Evolutionary conservation across 2,329 filamentous ascomycete species (phyloP).

Genomic region (Colletotrichum navitas): DNA sequence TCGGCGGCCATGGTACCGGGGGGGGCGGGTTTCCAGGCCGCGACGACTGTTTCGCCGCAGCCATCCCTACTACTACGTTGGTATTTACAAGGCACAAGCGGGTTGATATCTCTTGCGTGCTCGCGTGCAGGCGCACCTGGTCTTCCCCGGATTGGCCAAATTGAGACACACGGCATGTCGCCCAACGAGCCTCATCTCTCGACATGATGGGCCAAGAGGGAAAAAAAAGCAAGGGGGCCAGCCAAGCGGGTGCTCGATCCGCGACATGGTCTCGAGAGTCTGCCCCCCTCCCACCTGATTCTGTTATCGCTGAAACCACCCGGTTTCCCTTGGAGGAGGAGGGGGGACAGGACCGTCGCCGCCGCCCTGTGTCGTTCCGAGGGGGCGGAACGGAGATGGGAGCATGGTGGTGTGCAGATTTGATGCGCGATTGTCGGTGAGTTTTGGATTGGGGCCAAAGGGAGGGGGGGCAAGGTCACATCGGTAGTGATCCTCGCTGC

Average conservation of each 20-base stretch:
- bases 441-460: constrained; percentile 31
- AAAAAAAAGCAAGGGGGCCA: constrained; percentile 10
- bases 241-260: neutral
- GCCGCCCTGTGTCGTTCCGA: constrained; percentile 6
- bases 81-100: constrained; percentile 29
- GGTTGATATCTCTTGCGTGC: constrained; percentile 25
- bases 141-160: constrained; percentile 37
- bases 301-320: no score
- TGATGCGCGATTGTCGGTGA: constrained; percentile 35
- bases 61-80: constrained; percentile 12
- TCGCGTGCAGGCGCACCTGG: constrained; percentile 24
- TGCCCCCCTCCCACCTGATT: no score
- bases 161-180: constrained; percentile 32
- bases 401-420: constrained; percentile 23
- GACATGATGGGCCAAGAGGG: neutral
- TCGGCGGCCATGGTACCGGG: neutral
- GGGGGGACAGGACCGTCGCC: neutral
- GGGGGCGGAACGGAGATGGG: constrained; percentile 10
- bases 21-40: constrained; percentile 17
- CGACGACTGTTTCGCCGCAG: constrained; percentile 17
- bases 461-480: constrained; percentile 11
- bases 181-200: constrained; percentile 37
- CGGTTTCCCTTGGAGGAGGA: no score
- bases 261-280: neutral
- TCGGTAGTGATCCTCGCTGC: constrained; percentile 25